These are phyloP conservation scores for Takashimella tepidaria DNA, from an alignment of 1,284 basidiomycete genomes.

Conservation along the genomic window DNA sequence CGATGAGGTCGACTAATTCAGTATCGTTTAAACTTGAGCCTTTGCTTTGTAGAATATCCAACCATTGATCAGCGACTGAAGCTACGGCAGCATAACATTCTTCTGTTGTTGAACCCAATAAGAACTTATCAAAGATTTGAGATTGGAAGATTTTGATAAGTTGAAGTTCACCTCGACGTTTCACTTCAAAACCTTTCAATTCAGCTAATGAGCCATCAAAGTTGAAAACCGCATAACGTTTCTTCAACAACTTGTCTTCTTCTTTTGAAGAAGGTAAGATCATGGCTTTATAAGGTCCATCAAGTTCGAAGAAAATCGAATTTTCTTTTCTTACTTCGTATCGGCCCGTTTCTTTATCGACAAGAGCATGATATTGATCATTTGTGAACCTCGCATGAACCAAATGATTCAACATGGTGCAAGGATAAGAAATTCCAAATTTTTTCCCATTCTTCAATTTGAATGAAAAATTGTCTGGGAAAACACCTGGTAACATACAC, in stretches of 20 bases:
- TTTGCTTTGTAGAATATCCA: conserved; percentile 87
- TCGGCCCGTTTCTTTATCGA: conserved; percentile 70
- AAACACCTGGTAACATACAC: conserved; percentile 98
- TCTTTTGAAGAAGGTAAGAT: conserved; percentile 98
- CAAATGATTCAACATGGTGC: conserved; percentile 99
- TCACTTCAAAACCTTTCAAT: conserved; percentile 98
- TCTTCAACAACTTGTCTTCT: conserved; percentile 98
- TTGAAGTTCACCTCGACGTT: conserved; percentile 94
- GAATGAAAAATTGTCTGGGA: conserved; percentile 98
- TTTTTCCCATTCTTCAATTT: conserved; percentile 82
- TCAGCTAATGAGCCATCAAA: conserved; percentile 95
- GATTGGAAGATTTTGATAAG: conserved; percentile 99
- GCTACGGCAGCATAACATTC: conserved; percentile 96
- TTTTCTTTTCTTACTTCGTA: conserved; percentile 92
- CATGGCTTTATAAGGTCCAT: conserved; percentile 99
- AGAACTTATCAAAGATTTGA: conserved; percentile 96
- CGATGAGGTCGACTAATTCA: conserved; percentile 95
- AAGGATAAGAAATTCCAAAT: conserved; percentile 92
- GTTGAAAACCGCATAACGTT: conserved; percentile 99
- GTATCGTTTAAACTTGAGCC: conserved; percentile 80
- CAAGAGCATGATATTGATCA: conserved; percentile 91
- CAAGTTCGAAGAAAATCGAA: conserved; percentile 99
- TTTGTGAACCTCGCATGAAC: conserved; percentile 96
- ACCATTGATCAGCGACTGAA: conserved; percentile 91
- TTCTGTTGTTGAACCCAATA: conserved; percentile 84